Percentiles rank a stretch among this genome's conserved stretches.
These are phyloP conservation scores for Aureobasidium sp. DNA, from an alignment of 2,329 filamentous ascomycete genomes.

Conservation along the genomic window DNA sequence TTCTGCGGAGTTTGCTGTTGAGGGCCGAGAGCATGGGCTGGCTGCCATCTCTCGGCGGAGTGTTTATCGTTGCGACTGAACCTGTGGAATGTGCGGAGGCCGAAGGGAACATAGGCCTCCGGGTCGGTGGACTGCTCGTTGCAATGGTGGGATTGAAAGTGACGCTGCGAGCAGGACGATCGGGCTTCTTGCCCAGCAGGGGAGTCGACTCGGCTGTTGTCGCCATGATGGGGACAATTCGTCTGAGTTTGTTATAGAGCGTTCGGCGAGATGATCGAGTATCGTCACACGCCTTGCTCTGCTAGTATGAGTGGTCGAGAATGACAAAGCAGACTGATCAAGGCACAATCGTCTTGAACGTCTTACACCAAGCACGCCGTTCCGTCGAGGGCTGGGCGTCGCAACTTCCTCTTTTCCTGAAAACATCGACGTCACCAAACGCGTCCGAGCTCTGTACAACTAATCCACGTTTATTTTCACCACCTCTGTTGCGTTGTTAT, in stretches of 20 bases:
- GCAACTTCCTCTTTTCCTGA: constrained; percentile 9
- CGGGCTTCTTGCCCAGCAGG: constrained; percentile 15
- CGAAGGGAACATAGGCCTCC: constrained; percentile 29
- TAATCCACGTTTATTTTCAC: neutral
- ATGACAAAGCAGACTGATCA: neutral
- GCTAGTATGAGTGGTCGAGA: neutral
- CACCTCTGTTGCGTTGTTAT: neutral
- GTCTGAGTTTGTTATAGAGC: neutral
- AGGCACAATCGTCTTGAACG: neutral
- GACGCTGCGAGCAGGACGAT: constrained; percentile 54
- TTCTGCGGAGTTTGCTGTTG: constrained; percentile 78
- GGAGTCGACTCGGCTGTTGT: constrained; percentile 17
- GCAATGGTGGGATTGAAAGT: constrained; percentile 64
- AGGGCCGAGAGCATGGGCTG: constrained; percentile 66
- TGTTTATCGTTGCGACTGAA: constrained; percentile 31
- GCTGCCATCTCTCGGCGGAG: constrained; percentile 34
- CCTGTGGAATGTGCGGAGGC: constrained; percentile 26
- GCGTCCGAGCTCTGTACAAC: constrained; percentile 3
- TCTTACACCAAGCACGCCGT: constrained; percentile 7
- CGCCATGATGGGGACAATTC: constrained; percentile 11
- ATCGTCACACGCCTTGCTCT: neutral
- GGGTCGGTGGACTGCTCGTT: constrained; percentile 36
- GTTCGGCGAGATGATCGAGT: neutral
- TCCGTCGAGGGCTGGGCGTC: constrained; percentile 10
- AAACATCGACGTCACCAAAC: neutral